Base-by-base conservation (phyloP, 164 flowering plant genomes). In the Dillenia suffruticosa region DNA sequence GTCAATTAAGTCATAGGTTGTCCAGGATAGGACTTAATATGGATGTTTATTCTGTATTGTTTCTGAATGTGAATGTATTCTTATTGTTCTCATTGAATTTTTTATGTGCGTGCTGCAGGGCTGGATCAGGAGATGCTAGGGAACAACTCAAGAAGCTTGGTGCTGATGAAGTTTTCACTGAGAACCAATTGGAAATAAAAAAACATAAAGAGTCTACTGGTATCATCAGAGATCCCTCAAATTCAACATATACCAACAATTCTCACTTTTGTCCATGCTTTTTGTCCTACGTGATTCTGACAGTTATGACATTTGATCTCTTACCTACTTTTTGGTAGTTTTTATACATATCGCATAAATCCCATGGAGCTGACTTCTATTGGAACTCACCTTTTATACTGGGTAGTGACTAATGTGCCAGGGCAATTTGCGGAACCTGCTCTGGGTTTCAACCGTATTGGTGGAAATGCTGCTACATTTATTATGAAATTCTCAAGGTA, bases 391-490 rank as follows among this genome's bases (percentile, higher is more conserved):
- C 40, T 32, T 32, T 32, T 32, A 32, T 32, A 32, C 7, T 32
- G 40, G 40, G 6, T 32, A 7, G 40, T 32, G 40, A 44, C 56
- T 58, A 44, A 56, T 53, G 17, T 76, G 64, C 57, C 62, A 93
- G 97, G 83, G 63, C 54, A 65, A 70, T 77, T 57, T 94, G 61
- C 90, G 22, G 93, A 89, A 77, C 96, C 98, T 65, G 80, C 77
- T 14, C 60, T 94, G 65, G 97, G 98, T 59, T 86, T 91, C 65
- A 94, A 94, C 68, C 89, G 97, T 65, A 86, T 94, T 66, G 97
- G 98, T 65, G 98, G 97, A 51, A 84, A 87, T 81, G 69, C 93
- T 73, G 95, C 98, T 62, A 78, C 93, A 44, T 63, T 84, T 71
- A 87, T 94, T 64, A 83, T 91, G 56, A 94, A 85, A 72, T 91